phyloP scores from a whole-genome alignment of 106 monocot genomes.

The Dendrobium nobile region DNA sequence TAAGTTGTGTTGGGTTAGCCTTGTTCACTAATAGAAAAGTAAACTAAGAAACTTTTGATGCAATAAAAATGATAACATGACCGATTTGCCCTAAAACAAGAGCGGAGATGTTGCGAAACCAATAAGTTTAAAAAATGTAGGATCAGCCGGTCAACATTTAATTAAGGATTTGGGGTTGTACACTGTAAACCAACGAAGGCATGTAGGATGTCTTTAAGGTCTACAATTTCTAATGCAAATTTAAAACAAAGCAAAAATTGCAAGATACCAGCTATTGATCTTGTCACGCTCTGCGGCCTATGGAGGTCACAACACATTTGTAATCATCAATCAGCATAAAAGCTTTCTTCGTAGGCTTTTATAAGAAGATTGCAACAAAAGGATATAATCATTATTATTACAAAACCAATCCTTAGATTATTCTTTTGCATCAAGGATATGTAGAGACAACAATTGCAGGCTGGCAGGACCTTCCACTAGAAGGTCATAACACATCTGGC shows the following conservation, averaged over 20 bases:
- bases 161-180: neutral
- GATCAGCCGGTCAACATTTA: neutral
- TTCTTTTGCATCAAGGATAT: neutral
- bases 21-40: neutral
- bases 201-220: too few species aligned
- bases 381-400: too few species aligned
- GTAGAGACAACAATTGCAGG: neutral
- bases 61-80: neutral
- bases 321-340: neutral
- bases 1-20: neutral
- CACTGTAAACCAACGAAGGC: neutral
- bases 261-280: too few species aligned
- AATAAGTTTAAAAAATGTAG: neutral
- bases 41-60: neutral
- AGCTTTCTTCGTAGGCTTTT: neutral
- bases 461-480: neutral
- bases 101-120: neutral
- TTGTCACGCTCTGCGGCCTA: too few species aligned
- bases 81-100: neutral
- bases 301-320: too few species aligned
- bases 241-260: too few species aligned
- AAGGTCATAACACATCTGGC: neutral
- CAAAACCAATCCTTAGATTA: too few species aligned
- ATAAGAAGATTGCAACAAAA: neutral
- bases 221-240: too few species aligned